A percentile compares a stretch with the other conserved stretches of the same genome.
These are phyloP conservation scores for Jatropha multifida DNA, from an alignment of 441 rosid species.

Conservation along the genomic window DNA sequence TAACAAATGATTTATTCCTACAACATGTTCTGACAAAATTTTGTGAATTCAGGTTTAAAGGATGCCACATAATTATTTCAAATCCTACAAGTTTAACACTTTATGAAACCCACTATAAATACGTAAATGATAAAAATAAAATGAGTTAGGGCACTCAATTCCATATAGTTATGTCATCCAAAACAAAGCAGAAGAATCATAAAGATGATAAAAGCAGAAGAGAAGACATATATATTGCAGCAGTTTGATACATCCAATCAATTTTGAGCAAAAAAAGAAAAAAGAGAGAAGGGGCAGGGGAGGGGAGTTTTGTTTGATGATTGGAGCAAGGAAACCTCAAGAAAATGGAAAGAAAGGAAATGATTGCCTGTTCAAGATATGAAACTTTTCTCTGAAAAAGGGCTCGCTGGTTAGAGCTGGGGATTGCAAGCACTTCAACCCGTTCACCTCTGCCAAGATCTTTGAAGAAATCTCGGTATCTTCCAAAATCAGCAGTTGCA, in stretches of 20 bases:
- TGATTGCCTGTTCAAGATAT: constrained; percentile 81
- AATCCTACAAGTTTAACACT: neutral
- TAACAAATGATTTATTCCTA: neutral
- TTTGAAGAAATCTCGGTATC: constrained; percentile 84
- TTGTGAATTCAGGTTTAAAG: neutral
- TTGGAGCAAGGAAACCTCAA: neutral
- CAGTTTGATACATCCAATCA: neutral
- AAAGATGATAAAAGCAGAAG: neutral
- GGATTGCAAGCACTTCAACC: constrained; percentile 89
- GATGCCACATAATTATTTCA: neutral
- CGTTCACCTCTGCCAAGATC: constrained; percentile 89
- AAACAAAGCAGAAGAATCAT: neutral
- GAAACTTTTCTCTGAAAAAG: constrained; percentile 63
- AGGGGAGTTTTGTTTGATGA: neutral
- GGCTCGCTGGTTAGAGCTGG: constrained; percentile 57
- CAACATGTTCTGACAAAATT: neutral
- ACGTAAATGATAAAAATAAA: neutral
- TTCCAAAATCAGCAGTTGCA: constrained; percentile 90
- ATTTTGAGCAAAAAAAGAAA: neutral
- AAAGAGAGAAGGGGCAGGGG: neutral
- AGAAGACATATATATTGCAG: neutral
- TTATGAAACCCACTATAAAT: neutral
- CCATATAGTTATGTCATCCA: neutral
- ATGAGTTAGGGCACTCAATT: neutral
- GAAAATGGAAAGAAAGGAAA: neutral